phyloP scores from a whole-genome alignment of 257 asterid species.

The Solanum clarkiae region DNA sequence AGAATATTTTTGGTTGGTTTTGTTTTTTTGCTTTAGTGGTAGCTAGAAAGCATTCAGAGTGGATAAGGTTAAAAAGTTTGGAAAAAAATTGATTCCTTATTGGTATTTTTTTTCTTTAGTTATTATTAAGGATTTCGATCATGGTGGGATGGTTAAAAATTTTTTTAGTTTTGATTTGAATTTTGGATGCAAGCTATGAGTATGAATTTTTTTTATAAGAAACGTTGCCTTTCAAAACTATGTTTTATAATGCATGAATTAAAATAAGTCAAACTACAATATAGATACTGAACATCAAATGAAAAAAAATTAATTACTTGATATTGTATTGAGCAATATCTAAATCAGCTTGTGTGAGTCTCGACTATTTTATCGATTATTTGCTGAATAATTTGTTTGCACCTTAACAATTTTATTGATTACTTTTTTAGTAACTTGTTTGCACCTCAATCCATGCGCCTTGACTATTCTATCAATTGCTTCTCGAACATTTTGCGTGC shows the following conservation, averaged over 20 bases:
- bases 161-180: not conserved
- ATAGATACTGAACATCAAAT: not conserved
- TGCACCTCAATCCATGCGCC: too few relatives aligned
- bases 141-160: accelerated
- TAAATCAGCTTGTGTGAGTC: accelerated
- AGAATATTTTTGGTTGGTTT: not conserved
- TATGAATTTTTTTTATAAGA: not conserved
- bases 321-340: not conserved
- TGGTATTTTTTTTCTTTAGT: not conserved
- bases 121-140: not conserved
- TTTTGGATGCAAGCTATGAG: not conserved
- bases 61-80: not conserved
- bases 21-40: not conserved
- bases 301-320: not conserved
- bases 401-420: not conserved
- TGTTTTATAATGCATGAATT: not conserved
- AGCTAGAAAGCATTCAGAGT: not conserved
- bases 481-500: not conserved
- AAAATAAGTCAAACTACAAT: not conserved
- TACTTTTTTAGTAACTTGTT: not conserved
- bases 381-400: not conserved
- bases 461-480: not conserved
- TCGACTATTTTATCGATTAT: not conserved
- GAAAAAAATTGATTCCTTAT: not conserved
- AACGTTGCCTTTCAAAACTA: accelerated